Conservation (phyloP, 192 early-diverging fungal species). For the Allomyces javanicus region DNA sequence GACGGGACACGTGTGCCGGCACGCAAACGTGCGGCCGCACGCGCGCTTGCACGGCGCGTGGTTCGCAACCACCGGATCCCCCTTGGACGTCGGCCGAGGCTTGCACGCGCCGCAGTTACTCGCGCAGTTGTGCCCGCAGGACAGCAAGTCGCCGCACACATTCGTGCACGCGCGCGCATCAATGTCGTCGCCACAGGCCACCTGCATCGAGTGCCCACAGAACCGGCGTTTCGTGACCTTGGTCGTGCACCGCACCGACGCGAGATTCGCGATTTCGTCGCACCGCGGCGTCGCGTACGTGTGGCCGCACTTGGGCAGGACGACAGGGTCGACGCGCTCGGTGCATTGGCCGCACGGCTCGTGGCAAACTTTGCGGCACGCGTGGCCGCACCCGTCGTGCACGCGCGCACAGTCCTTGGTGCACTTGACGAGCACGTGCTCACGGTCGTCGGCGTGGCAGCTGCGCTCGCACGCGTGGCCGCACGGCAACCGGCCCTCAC, state of each 20-base stretch:
- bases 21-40: not conserved
- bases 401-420: constrained; percentile 9
- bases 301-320: constrained; percentile 12
- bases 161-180: not conserved
- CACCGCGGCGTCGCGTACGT: constrained; percentile 1
- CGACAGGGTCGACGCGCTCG: not conserved
- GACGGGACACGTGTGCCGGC: not conserved
- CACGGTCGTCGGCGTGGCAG: constrained; percentile 15
- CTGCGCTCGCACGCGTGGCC: constrained; percentile 14
- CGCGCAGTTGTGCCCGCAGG: constrained; percentile 12
- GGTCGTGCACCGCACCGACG: constrained; percentile 3
- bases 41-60: not conserved
- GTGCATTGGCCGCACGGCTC: constrained; percentile 11
- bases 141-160: not conserved
- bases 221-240: constrained; percentile 4
- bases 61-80: not conserved
- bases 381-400: constrained; percentile 8
- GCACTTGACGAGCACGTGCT: constrained; percentile 11
- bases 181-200: constrained; percentile 9
- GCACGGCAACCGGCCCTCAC: constrained; percentile 9
- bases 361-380: constrained; percentile 9
- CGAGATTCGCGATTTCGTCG: not conserved
- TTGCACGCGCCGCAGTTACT: constrained; percentile 2
- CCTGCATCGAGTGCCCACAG: constrained; percentile 11
- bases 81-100: not conserved